Evolutionary conservation across 2,329 filamentous ascomycete species (phyloP).

Genomic region (Trichoderma cornu-damae): DNA sequence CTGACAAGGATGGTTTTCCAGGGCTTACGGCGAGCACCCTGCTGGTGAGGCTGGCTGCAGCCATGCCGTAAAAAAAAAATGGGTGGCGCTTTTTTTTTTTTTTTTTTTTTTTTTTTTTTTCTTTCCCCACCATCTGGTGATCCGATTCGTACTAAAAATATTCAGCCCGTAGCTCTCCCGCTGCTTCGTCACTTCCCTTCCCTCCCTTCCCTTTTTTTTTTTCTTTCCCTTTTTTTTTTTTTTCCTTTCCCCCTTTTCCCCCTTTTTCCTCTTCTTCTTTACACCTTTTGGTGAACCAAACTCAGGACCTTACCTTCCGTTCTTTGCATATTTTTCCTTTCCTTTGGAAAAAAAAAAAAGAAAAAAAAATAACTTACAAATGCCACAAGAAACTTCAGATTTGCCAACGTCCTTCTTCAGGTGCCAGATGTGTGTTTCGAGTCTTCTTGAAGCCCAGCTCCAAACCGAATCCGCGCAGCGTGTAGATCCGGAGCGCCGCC

Average conservation of each 20-base stretch:
- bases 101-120: no score
- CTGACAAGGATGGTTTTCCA: slow-evolving; percentile 4
- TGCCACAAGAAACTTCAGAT: slow-evolving; percentile 47
- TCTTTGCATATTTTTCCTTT: slow-evolving; percentile 19
- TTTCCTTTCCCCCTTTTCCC: neutral
- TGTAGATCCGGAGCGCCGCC: slow-evolving; percentile 56
- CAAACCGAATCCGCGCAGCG: slow-evolving; percentile 48
- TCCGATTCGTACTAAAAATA: slow-evolving; percentile 18
- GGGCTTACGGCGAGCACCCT: slow-evolving; percentile 2
- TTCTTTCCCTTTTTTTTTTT: slow-evolving; percentile 19
- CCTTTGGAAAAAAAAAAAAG: slow-evolving; percentile 18
- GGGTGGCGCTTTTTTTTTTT: slow-evolving; percentile 10
- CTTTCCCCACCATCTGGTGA: neutral
- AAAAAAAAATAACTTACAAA: slow-evolving; percentile 36
- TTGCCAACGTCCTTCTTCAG: slow-evolving; percentile 46
- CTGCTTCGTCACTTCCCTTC: slow-evolving; percentile 13
- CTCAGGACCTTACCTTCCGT: neutral
- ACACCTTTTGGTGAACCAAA: slow-evolving; percentile 16
- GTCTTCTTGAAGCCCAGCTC: slow-evolving; percentile 45
- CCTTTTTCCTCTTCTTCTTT: slow-evolving; percentile 19
- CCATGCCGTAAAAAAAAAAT: neutral
- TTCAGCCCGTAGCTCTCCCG: slow-evolving; percentile 3
- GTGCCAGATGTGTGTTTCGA: slow-evolving; percentile 54
- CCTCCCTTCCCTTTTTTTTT: slow-evolving; percentile 3
- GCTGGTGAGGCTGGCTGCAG: slow-evolving; percentile 7